A percentile compares a stretch with the other conserved stretches of the same genome.
phyloP scores from a whole-genome alignment of 345 rosid genomes.

The Populus deltoides region DNA sequence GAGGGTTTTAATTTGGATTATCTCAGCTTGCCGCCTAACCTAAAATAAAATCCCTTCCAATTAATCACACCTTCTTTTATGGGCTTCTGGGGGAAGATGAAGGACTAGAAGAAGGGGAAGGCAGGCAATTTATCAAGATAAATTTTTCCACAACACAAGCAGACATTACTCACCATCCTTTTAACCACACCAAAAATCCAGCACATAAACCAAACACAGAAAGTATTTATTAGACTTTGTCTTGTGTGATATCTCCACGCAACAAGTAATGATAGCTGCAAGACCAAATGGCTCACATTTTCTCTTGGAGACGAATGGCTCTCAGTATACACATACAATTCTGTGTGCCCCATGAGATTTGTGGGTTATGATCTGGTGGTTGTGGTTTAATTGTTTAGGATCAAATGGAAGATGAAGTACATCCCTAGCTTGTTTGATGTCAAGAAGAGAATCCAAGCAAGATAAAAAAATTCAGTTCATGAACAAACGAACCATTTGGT shows the following conservation, averaged over 20 bases:
- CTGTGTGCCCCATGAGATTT: not conserved
- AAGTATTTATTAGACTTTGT: constrained; percentile 15
- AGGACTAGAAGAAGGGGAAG: too few relatives aligned
- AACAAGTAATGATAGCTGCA: not conserved
- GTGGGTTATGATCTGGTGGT: not conserved
- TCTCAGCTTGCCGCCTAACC: too few relatives aligned
- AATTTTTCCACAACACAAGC: too few relatives aligned
- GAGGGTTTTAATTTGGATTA: too few relatives aligned
- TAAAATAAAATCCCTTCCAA: too few relatives aligned
- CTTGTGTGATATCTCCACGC: constrained; percentile 6
- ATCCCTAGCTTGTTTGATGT: not conserved
- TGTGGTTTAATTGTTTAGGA: not conserved
- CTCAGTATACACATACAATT: not conserved
- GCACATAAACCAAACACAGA: not conserved
- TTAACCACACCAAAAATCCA: not conserved
- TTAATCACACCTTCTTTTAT: too few relatives aligned
- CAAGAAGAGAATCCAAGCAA: not conserved
- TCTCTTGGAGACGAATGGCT: constrained; percentile 11
- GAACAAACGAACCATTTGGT: not conserved
- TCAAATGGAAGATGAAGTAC: not conserved
- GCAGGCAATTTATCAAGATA: too few relatives aligned
- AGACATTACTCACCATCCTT: not conserved
- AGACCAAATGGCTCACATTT: not conserved
- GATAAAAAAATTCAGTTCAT: not conserved
- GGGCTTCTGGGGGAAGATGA: too few relatives aligned